Percentiles rank a stretch among this genome's conserved stretches.
These are phyloP conservation scores for Hippophae tibetana DNA, from an alignment of 306 rosid genomes.

Conservation along the genomic window DNA sequence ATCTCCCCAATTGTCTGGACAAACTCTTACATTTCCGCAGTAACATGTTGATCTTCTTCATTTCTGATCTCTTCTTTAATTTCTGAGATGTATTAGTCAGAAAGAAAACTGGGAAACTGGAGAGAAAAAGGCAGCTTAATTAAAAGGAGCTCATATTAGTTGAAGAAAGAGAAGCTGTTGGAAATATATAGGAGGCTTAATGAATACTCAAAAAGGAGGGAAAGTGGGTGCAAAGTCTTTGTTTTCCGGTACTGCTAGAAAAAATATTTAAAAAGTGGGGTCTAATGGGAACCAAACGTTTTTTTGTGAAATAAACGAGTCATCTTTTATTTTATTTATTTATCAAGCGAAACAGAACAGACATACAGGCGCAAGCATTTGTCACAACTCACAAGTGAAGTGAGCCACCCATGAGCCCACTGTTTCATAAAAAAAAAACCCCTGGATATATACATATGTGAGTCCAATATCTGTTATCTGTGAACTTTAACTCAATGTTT, in stretches of 20 bases:
- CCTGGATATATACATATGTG: too few species aligned
- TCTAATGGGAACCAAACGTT: constrained; percentile 39
- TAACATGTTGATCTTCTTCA: constrained; percentile 65
- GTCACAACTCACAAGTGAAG: constrained; percentile 8
- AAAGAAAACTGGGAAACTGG: too few species aligned
- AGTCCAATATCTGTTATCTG: background rate
- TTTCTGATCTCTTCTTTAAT: background rate
- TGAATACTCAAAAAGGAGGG: constrained; percentile 31
- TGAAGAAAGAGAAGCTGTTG: too few species aligned
- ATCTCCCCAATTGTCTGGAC: constrained; percentile 68
- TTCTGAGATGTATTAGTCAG: too few species aligned
- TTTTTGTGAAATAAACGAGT: constrained; percentile 38
- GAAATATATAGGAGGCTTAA: constrained; percentile 38
- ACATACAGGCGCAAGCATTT: constrained; percentile 19
- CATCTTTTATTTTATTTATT: constrained; percentile 25
- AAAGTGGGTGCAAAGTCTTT: constrained; percentile 46
- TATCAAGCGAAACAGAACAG: constrained; percentile 12
- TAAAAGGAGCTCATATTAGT: too few species aligned
- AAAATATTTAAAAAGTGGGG: constrained; percentile 33
- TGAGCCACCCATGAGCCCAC: constrained; percentile 8
- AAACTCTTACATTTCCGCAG: constrained; percentile 83
- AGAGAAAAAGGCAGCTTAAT: too few species aligned
- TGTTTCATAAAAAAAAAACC: constrained; percentile 1
- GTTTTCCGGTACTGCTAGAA: constrained; percentile 46
- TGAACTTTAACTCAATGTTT: background rate